Evolutionary conservation across 1,139 yeast species (phyloP).

Genomic region (Candida frijolesensis): DNA sequence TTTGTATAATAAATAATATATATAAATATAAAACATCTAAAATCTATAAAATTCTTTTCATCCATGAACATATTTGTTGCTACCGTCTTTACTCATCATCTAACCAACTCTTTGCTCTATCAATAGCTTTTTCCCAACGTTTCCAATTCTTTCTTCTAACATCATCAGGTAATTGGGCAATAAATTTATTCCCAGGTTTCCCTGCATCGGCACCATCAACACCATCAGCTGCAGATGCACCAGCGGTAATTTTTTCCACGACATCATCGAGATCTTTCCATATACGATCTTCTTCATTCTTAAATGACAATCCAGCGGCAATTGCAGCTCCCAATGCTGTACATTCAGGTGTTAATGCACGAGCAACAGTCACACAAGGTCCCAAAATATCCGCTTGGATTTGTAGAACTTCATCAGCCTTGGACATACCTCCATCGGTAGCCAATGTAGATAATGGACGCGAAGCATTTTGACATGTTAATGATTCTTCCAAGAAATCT

Average conservation of each 20-base stretch:
- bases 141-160: constrained; percentile 68
- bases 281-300: constrained; percentile 59
- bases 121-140: constrained; percentile 82
- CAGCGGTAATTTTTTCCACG: constrained; percentile 31
- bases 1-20: neutral
- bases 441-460: constrained; percentile 59
- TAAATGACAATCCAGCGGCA: constrained; percentile 82
- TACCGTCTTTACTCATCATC: constrained; percentile 29
- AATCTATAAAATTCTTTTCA: constrained; percentile 3
- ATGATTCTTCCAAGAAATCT: constrained; percentile 47
- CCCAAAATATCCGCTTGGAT: constrained; percentile 91
- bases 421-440: constrained; percentile 96
- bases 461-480: constrained; percentile 43
- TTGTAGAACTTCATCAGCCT: constrained; percentile 89
- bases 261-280: constrained; percentile 81
- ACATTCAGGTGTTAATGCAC: constrained; percentile 86
- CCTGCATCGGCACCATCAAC: neutral
- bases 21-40: neutral
- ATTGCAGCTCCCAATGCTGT: constrained; percentile 97
- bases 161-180: constrained; percentile 58
- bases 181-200: constrained; percentile 47
- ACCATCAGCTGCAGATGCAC: neutral
- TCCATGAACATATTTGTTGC: neutral
- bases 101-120: constrained; percentile 79
- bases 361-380: constrained; percentile 78